Percentiles rank a stretch among this genome's conserved stretches.
Evolutionary conservation across 257 asterid species (phyloP).

Genomic region (Scutellaria minor): DNA sequence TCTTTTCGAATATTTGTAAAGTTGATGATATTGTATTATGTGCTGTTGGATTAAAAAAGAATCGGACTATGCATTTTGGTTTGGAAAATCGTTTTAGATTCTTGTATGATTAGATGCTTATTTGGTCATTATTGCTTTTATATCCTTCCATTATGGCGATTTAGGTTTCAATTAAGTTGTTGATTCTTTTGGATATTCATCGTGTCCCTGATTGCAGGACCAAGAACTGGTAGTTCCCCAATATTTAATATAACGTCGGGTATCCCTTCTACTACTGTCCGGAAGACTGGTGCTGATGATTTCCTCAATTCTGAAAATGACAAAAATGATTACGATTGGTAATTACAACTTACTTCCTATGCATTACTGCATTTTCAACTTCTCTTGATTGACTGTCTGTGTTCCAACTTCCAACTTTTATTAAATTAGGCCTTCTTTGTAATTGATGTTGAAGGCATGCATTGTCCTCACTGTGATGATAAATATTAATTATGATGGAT

Average conservation of each 20-base stretch:
- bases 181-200: not conserved
- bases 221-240: conserved; percentile 63
- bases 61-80: conserved; percentile 23
- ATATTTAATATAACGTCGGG: conserved; percentile 64
- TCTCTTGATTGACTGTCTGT: conserved; percentile 29
- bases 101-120: conserved; percentile 18
- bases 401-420: conserved; percentile 24
- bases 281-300: conserved; percentile 88
- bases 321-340: conserved; percentile 99
- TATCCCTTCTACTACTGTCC: conserved; percentile 55
- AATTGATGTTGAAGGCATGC: conserved; percentile 14
- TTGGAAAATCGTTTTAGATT: conserved; percentile 29
- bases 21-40: conserved; percentile 33
- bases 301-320: conserved; percentile 94
- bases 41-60: conserved; percentile 30
- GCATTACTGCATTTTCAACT: conserved; percentile 14
- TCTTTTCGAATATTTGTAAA: conserved; percentile 25
- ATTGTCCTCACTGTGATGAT: not conserved
- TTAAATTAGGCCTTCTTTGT: not conserved
- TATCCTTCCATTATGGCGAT: conserved; percentile 1
- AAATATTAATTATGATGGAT: not conserved
- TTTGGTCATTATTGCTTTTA: conserved; percentile 17
- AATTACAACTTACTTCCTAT: conserved; percentile 33
- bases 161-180: conserved; percentile 16
- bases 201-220: conserved; percentile 56